Evolutionary conservation across 1,284 basidiomycete species (phyloP).

Genomic region (Apiotrichum gamsii): DNA sequence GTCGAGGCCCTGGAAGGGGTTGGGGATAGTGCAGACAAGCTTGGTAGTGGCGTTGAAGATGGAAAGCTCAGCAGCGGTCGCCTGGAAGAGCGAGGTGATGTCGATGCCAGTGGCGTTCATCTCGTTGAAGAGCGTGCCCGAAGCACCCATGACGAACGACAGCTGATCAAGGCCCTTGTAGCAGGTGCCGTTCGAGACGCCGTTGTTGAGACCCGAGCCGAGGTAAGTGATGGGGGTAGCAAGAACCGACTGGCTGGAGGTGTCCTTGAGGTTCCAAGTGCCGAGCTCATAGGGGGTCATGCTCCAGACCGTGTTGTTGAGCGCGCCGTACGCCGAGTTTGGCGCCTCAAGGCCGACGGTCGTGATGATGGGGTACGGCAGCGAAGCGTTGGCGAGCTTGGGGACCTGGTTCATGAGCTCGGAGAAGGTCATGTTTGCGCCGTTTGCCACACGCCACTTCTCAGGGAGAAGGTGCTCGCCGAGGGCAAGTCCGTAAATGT

Average conservation of each 20-base stretch:
- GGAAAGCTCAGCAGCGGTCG: conserved; percentile 28
- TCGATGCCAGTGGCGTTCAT: conserved; percentile 21
- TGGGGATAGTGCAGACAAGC: conserved; percentile 45
- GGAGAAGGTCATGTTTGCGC: conserved; percentile 43
- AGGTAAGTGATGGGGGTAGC: conserved; percentile 44
- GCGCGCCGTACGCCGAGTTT: neutral
- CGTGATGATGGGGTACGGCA: conserved; percentile 48
- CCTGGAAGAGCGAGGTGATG: conserved; percentile 13
- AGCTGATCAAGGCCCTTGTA: conserved; percentile 45
- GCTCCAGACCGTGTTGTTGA: conserved; percentile 48
- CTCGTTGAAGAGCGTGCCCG: conserved; percentile 42
- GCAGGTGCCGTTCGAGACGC: conserved; percentile 38
- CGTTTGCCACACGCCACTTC: conserved; percentile 33
- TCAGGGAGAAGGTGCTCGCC: conserved; percentile 39
- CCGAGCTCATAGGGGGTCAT: conserved; percentile 51
- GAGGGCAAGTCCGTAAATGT: conserved; percentile 41
- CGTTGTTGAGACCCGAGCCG: conserved; percentile 39
- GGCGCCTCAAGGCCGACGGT: conserved; percentile 29
- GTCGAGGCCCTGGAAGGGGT: conserved; percentile 39
- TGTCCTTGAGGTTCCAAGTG: conserved; percentile 38
- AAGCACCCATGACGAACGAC: conserved; percentile 47
- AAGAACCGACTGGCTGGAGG: conserved; percentile 26
- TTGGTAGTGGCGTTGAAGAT: conserved; percentile 34
- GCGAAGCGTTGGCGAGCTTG: conserved; percentile 12
- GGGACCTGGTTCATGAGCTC: conserved; percentile 24